Conservation (phyloP, 805 yeast genomes). For the Candida caryicola region DNA sequence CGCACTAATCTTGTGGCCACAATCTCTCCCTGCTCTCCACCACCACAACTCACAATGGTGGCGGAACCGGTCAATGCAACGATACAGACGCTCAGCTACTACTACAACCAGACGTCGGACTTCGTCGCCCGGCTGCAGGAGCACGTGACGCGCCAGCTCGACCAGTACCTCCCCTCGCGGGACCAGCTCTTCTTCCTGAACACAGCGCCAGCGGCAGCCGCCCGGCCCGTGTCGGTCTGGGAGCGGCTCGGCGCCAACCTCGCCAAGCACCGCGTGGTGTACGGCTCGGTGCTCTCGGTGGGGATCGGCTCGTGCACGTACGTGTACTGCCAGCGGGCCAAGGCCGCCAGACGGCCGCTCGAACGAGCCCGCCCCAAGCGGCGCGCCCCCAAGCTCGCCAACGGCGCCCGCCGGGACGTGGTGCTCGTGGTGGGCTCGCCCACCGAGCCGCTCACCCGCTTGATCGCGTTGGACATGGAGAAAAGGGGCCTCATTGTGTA, state of each 20-base stretch:
- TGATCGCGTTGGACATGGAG: constrained; percentile 71
- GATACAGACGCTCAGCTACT: constrained; percentile 22
- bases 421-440: constrained; percentile 76
- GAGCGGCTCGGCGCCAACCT: constrained; percentile 1
- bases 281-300: constrained; percentile 18
- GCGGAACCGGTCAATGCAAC: constrained; percentile 46
- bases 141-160: constrained; percentile 15
- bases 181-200: constrained; percentile 1
- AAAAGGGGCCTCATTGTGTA: constrained; percentile 79
- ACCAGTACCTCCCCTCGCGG: constrained; percentile 8
- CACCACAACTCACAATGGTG: constrained; percentile 26
- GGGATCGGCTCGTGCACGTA: constrained; percentile 24
- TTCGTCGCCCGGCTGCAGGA: constrained; percentile 24
- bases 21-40: no score
- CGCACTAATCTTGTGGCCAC: no score
- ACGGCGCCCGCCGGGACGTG: constrained; percentile 76
- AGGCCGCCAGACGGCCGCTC: neutral
- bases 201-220: neutral
- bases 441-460: constrained; percentile 65
- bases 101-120: constrained; percentile 20
- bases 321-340: constrained; percentile 6
- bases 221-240: constrained; percentile 1
- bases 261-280: constrained; percentile 4
- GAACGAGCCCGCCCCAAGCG: constrained; percentile 29
- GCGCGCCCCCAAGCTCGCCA: constrained; percentile 58